Base-by-base conservation (phyloP, 441 rosid species). In the Syzygium malaccense region DNA sequence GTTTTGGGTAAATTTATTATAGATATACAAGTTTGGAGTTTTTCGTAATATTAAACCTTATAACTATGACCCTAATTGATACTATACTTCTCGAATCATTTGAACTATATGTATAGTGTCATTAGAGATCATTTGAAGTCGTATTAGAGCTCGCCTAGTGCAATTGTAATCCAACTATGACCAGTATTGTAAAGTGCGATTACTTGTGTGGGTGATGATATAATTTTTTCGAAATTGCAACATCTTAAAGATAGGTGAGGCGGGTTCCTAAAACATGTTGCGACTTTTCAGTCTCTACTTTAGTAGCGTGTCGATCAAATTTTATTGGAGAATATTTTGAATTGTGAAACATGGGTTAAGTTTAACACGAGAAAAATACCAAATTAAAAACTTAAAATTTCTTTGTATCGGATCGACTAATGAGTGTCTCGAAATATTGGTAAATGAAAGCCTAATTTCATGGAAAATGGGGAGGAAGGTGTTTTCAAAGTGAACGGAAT, bases 231-330 rank as follows among this genome's bases (percentile, higher is more conserved):
- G 1, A 30, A n/a, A 64, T 1, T 5, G 3, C 15, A 33, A 68
- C 4, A 6, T 6, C 14, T 32, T 2, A 33, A 18, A 17, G 2
- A 18, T 66, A 66, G 2, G 26, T 33, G 14, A 14, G 25, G 10
- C 0, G 5, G 0, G 14, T 20, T 1, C 15, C 2, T 33, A 3
- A 10, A 37, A 20, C 0, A 2, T 20, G 1, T 20, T 20, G 4
- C 8, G 2, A 20, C 14, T 71, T 71, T 71, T 5, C 8, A 1
- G 2, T 1, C 5, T 71, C 1, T 0, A 11, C 0, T 19, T 19
- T 20, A 37, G 28, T 1, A 10, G 6, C 2, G 1, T 14, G 14
- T 4, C 2, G 0, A 18, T 68, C 6, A 3, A 9, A 9, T 19
- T 6, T 23, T 14, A 30, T 20, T 10, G 2, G 8, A 28, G 12